phyloP scores from a whole-genome alignment of 352 stramenopile genomes.

The Phytophthora nicotianae region DNA sequence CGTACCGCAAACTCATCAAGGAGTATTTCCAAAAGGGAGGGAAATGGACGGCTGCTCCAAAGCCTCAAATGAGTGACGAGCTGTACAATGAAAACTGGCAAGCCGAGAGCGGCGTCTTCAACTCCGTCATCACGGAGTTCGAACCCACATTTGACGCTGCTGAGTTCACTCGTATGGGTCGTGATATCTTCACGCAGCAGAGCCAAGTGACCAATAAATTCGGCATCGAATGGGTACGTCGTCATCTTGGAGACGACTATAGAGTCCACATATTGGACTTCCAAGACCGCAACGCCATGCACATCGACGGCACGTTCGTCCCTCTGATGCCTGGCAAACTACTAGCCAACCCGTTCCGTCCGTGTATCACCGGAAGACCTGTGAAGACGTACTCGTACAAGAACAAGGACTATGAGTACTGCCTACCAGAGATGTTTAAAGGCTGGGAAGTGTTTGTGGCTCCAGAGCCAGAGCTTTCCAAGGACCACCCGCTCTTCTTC shows the following conservation, averaged over 20 bases:
- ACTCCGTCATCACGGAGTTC: conserved; percentile 90
- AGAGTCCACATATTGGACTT: conserved; percentile 90
- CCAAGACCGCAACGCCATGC: conserved; percentile 91
- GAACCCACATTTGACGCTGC: conserved; percentile 90
- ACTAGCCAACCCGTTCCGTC: conserved; percentile 86
- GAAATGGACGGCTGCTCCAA: conserved; percentile 89
- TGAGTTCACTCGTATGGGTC: conserved; percentile 91
- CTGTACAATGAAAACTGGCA: conserved; percentile 90
- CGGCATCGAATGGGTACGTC: conserved; percentile 90
- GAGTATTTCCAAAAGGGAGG: conserved; percentile 90
- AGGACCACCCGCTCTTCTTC: conserved; percentile 87
- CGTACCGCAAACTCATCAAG: conserved; percentile 90
- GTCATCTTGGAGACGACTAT: conserved; percentile 88
- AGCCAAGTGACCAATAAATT: conserved; percentile 93
- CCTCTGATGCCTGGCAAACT: conserved; percentile 87
- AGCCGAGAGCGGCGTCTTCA: conserved; percentile 77
- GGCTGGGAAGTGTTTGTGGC: conserved; percentile 91
- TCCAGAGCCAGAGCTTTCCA: conserved; percentile 78
- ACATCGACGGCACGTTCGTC: conserved; percentile 91
- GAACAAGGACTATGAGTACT: conserved; percentile 89
- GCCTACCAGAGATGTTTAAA: conserved; percentile 91
- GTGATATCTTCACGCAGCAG: conserved; percentile 91
- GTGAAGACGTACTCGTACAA: conserved; percentile 91
- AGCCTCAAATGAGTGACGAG: conserved; percentile 91
- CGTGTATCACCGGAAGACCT: conserved; percentile 85